These are phyloP conservation scores for Xylariales sp. DNA, from an alignment of 2,329 filamentous ascomycete species.

Conservation along the genomic window DNA sequence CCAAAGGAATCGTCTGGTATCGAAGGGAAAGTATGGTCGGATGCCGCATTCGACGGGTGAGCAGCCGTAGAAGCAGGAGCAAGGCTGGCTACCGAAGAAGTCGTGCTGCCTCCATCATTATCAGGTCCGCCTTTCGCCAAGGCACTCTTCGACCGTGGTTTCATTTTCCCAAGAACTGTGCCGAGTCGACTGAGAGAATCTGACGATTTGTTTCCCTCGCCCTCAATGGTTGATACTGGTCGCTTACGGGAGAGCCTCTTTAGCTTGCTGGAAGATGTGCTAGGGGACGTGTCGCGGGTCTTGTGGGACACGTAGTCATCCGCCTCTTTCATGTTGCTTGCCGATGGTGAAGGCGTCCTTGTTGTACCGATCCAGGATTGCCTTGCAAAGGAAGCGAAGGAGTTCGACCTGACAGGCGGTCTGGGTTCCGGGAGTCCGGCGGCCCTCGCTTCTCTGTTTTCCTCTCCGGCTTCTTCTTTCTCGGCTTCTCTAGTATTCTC, in stretches of 20 bases:
- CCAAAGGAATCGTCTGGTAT: not conserved
- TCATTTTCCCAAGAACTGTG: slow-evolving; percentile 47
- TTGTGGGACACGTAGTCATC: slow-evolving; percentile 19
- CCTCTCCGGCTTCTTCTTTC: slow-evolving; percentile 7
- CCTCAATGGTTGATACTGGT: slow-evolving; percentile 23
- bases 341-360: slow-evolving; percentile 41
- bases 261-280: slow-evolving; percentile 26
- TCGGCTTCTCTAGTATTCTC: slow-evolving; percentile 18
- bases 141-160: slow-evolving; percentile 39
- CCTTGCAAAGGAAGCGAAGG: slow-evolving; percentile 46
- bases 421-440: slow-evolving; percentile 22
- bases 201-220: slow-evolving; percentile 25
- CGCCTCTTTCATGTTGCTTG: slow-evolving; percentile 25
- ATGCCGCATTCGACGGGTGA: slow-evolving; percentile 24
- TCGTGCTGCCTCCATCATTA: slow-evolving; percentile 33
- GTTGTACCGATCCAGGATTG: slow-evolving; percentile 48
- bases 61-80: slow-evolving; percentile 35
- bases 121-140: slow-evolving; percentile 31
- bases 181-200: slow-evolving; percentile 31
- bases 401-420: slow-evolving; percentile 35
- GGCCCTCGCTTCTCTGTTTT: slow-evolving; percentile 8
- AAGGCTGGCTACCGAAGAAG: slow-evolving; percentile 43
- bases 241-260: slow-evolving; percentile 27
- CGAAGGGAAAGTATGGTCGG: slow-evolving; percentile 21
- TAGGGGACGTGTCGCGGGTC: slow-evolving; percentile 22